Percentiles rank a stretch among this genome's conserved stretches.
phyloP scores from a whole-genome alignment of 176 grass and related monocot species.

The Pharus latifolius region DNA sequence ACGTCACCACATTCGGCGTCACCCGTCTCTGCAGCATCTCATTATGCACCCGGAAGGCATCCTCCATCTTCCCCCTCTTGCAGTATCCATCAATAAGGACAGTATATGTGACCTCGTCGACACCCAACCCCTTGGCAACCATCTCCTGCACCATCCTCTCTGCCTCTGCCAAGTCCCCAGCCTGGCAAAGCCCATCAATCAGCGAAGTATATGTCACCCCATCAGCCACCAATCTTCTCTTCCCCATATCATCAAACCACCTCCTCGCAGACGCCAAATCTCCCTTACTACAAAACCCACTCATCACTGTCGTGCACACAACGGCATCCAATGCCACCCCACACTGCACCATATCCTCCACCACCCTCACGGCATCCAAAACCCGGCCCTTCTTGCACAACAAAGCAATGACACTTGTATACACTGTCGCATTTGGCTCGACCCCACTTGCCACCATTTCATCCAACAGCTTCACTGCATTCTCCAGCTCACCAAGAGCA shows the following conservation, averaged over 20 bases:
- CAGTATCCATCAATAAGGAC: constrained; percentile 76
- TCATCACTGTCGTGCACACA: constrained; percentile 64
- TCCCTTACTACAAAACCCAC: constrained; percentile 63
- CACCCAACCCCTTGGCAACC: constrained; percentile 38
- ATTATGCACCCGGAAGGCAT: constrained; percentile 68
- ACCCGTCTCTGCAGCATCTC: constrained; percentile 56
- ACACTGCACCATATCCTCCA: constrained; percentile 58
- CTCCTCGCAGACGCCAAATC: constrained; percentile 49
- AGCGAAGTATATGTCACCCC: constrained; percentile 56
- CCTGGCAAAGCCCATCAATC: constrained; percentile 57
- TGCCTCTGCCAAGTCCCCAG: constrained; percentile 64
- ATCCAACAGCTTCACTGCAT: constrained; percentile 47
- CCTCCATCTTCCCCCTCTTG: constrained; percentile 66
- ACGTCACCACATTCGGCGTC: constrained; percentile 86
- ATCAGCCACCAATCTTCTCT: constrained; percentile 47
- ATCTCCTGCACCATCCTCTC: constrained; percentile 60
- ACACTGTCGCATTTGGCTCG: constrained; percentile 44
- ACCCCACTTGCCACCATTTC: constrained; percentile 58
- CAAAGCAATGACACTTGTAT: constrained; percentile 58
- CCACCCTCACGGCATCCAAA: constrained; percentile 50
- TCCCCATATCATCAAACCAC: constrained; percentile 72
- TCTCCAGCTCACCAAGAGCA: constrained; percentile 30
- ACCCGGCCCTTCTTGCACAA: constrained; percentile 49
- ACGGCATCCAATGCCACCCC: constrained; percentile 41
- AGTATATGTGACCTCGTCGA: constrained; percentile 72